phyloP scores from a whole-genome alignment of 805 yeast species.

The Ascoidea tarda region DNA sequence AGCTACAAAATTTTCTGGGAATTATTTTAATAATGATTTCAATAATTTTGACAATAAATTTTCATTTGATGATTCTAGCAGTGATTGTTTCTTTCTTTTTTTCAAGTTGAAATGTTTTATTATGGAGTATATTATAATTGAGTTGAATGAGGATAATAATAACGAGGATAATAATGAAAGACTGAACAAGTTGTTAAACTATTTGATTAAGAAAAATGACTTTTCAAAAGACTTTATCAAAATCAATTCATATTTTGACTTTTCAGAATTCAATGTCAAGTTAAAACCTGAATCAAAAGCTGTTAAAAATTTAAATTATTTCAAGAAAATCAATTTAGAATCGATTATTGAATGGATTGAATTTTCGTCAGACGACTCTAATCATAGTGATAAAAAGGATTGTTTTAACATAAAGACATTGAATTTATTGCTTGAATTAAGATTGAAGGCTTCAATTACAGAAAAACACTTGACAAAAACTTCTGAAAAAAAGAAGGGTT shows the following conservation, averaged over 20 bases:
- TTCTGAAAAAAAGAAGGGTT: background rate
- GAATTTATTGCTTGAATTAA: constrained; percentile 3
- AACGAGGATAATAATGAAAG: constrained; percentile 31
- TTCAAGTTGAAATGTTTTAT: constrained; percentile 44
- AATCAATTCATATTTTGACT: constrained; percentile 55
- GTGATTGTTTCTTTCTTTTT: constrained; percentile 19
- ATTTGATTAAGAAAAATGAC: constrained; percentile 35
- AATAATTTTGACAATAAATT: constrained; percentile 13
- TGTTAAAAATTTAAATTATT: constrained; percentile 13
- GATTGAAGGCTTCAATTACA: background rate
- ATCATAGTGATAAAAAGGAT: background rate
- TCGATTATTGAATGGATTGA: constrained; percentile 27
- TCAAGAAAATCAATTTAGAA: constrained; percentile 23
- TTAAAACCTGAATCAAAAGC: constrained; percentile 21
- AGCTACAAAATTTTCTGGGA: constrained; percentile 1
- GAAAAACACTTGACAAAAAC: background rate
- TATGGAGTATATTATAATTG: constrained; percentile 55
- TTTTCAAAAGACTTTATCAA: constrained; percentile 49
- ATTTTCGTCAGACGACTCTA: constrained; percentile 9
- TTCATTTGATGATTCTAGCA: background rate
- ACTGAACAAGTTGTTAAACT: constrained; percentile 34
- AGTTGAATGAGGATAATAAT: constrained; percentile 43
- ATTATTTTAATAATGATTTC: constrained; percentile 1
- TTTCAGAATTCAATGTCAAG: constrained; percentile 44
- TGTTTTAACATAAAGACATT: background rate